Percentiles rank a stretch among this genome's conserved stretches.
These are phyloP conservation scores for Rhodotorula sp. DNA, from an alignment of 1,284 basidiomycete genomes.

Conservation along the genomic window DNA sequence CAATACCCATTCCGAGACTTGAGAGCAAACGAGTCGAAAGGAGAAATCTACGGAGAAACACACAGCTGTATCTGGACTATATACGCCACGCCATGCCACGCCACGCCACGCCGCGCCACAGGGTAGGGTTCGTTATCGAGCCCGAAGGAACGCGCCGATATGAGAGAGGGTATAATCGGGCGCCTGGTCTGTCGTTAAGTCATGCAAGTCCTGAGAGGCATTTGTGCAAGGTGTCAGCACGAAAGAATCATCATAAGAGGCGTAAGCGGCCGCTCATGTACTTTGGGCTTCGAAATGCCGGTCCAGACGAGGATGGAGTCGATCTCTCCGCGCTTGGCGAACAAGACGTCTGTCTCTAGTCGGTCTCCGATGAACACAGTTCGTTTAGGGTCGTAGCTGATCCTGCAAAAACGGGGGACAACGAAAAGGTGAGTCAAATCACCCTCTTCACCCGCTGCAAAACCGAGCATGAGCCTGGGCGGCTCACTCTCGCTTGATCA, in stretches of 20 bases:
- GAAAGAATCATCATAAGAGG: neutral
- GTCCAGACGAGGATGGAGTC: slow-evolving; percentile 86
- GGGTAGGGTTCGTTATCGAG: neutral
- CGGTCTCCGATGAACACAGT: slow-evolving; percentile 96
- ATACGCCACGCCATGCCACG: no score
- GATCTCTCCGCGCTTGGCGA: slow-evolving; percentile 77
- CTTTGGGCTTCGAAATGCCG: slow-evolving; percentile 54
- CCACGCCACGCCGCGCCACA: no score
- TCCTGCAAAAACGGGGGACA: slow-evolving; percentile 51
- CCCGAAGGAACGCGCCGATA: slow-evolving; percentile 27
- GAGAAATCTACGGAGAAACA: no score
- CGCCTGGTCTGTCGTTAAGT: slow-evolving; percentile 4
- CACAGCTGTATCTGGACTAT: no score
- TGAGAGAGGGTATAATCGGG: slow-evolving; percentile 33
- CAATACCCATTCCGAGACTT: no score
- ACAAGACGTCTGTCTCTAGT: slow-evolving; percentile 89
- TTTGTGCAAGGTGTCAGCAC: neutral
- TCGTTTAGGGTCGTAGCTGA: slow-evolving; percentile 70
- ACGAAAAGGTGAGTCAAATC: neutral
- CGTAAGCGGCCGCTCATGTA: neutral
- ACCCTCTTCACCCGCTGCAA: neutral
- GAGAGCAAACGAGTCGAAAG: no score
- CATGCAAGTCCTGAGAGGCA: slow-evolving; percentile 42
- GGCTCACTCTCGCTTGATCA: slow-evolving; percentile 83
- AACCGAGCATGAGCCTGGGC: neutral